Conservation (phyloP, 768 basidiomycete genomes). For the Pulveroboletus ravenelii region DNA sequence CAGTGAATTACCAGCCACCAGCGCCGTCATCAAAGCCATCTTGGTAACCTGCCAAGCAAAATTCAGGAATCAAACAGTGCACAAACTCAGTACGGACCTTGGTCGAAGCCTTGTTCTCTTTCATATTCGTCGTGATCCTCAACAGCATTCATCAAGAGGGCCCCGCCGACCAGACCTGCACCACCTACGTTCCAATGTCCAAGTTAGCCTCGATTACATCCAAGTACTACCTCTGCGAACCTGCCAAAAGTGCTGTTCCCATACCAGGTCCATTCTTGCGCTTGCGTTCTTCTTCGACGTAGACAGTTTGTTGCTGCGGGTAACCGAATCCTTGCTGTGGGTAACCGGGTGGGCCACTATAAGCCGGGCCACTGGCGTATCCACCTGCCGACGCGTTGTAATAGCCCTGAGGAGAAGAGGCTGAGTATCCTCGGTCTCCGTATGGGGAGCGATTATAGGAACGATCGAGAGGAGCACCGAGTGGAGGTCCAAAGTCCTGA, state of each 20-base stretch:
- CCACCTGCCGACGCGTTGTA: slow-evolving; percentile 13
- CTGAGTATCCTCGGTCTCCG: slow-evolving; percentile 12
- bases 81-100: slow-evolving; percentile 27
- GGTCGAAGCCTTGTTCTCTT: slow-evolving; percentile 31
- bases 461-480: slow-evolving; percentile 41
- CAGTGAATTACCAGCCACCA: slow-evolving; percentile 7
- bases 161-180: slow-evolving; percentile 64
- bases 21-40: slow-evolving; percentile 18
- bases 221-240: slow-evolving; percentile 27
- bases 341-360: slow-evolving; percentile 1
- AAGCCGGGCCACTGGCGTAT: slow-evolving; percentile 9
- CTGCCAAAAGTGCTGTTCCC: slow-evolving; percentile 44
- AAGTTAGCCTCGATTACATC: slow-evolving; percentile 1
- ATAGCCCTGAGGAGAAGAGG: slow-evolving; percentile 10
- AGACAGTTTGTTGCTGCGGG: slow-evolving; percentile 25
- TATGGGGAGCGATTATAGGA: slow-evolving; percentile 31
- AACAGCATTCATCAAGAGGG: slow-evolving; percentile 47
- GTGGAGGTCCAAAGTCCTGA: slow-evolving; percentile 33
- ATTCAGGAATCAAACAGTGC: slow-evolving; percentile 3
- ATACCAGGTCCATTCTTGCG: slow-evolving; percentile 48
- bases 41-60: slow-evolving; percentile 27
- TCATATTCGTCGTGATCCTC: slow-evolving; percentile 38
- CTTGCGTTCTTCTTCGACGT: slow-evolving; percentile 34
- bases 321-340: not conserved
- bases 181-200: slow-evolving; percentile 37